Evolutionary conservation across 2,329 filamentous ascomycete species (phyloP).

Genomic region (Paradendryphiella salina): DNA sequence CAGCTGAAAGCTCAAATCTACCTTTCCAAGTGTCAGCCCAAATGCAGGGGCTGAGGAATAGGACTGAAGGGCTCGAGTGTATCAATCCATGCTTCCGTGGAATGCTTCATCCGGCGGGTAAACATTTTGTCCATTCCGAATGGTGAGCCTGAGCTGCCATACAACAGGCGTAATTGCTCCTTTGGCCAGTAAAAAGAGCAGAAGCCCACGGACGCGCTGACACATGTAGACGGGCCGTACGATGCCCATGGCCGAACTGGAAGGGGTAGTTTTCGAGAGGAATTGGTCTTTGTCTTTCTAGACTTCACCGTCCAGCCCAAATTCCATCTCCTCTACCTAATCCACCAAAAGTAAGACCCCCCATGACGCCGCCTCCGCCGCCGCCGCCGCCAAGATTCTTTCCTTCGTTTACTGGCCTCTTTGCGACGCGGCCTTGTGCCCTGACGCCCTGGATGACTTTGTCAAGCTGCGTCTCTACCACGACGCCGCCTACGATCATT

Average conservation of each 20-base stretch:
- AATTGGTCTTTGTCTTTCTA: background rate
- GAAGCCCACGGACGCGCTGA: too few species aligned
- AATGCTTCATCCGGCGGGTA: too few species aligned
- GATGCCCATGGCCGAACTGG: background rate
- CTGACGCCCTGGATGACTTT: conserved; percentile 83
- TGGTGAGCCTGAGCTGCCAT: too few species aligned
- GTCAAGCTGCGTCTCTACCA: conserved; percentile 88
- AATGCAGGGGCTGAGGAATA: too few species aligned
- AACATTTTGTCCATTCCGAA: too few species aligned
- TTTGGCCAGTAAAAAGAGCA: too few species aligned
- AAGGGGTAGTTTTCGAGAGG: background rate
- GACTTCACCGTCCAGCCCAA: conserved; percentile 37
- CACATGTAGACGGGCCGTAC: too few species aligned
- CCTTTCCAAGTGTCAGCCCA: too few species aligned
- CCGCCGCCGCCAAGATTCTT: conserved; percentile 34
- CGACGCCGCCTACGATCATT: conserved; percentile 94
- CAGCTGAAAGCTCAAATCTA: too few species aligned
- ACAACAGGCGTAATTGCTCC: too few species aligned
- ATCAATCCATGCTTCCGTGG: too few species aligned
- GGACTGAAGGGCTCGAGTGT: too few species aligned
- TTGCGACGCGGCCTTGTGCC: conserved; percentile 74
- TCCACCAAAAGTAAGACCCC: conserved; percentile 30
- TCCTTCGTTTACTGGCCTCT: conserved; percentile 75
- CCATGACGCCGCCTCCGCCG: conserved; percentile 18
- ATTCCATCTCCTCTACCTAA: conserved; percentile 40